Base-by-base conservation (phyloP, 108 stramenopile species). In the Cyclostephanos tholiformis region DNA sequence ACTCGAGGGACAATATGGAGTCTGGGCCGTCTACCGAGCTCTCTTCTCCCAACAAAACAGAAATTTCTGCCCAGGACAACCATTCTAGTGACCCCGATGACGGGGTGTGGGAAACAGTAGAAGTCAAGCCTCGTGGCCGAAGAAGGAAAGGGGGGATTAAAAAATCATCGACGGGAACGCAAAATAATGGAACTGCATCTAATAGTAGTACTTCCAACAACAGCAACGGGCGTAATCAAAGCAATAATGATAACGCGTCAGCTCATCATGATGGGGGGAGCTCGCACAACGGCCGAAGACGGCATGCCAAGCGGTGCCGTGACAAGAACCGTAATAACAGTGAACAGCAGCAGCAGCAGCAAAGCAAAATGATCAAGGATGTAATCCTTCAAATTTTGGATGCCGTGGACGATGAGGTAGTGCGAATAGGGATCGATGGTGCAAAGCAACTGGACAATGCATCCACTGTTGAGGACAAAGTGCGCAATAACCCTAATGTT, bases 51-150 rank as follows among this genome's bases (percentile, higher is more conserved):
- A 62, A 36, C 61, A 41, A 62, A 19, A 62, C 4, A 41, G 61
- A 41, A 58, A 14, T 16, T 17, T 19, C 38, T 70, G 41, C 44
- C 19, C 52, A 64, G 36, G 68, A 53, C 4, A 63, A 61, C 48
- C 29, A 43, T 25, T 12, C 48, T 20, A 68, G 72, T 25, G 77
- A 76, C 17, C 74, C 77, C 36, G 72, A 88, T 52, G 83, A 79
- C n/a, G 83, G 84, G 27, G 67, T 67, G 22, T 90, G 89, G 89
- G 89, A 87, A 75, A 90, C 89, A n/a, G 89, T 90, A 16, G 86
- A 84, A 80, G 67, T 75, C 4, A 71, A 84, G 44, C 49, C 75
- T 32, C 75, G 75, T 25, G 69, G 80, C n/a, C 72, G 73, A 58
- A 81, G 75, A 58, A 61, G 68, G 43, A 86, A 86, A 63, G 61